phyloP scores from a whole-genome alignment of 306 rosid species.

The Vigna reflexopilosa region DNA sequence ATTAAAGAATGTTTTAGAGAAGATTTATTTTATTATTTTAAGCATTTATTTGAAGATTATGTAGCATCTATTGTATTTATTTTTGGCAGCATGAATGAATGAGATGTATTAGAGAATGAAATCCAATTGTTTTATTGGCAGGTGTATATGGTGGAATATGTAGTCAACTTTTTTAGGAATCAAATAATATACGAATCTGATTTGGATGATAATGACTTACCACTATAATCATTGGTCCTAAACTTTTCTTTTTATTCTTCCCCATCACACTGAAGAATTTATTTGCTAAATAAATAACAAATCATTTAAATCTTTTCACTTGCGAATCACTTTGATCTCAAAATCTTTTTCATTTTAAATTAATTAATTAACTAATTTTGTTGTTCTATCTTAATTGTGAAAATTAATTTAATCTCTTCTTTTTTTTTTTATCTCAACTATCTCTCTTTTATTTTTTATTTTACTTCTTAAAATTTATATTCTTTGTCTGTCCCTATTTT shows the following conservation, averaged over 20 bases:
- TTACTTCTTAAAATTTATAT: no score
- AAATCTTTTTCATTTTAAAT: neutral
- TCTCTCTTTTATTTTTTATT: no score
- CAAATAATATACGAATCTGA: neutral
- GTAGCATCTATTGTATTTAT: no score
- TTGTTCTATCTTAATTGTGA: no score
- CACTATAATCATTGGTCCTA: neutral
- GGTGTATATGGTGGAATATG: no score
- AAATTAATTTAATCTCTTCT: no score
- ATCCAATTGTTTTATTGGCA: neutral
- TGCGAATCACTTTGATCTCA: neutral
- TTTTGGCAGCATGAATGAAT: no score
- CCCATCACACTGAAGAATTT: neutral
- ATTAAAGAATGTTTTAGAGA: neutral
- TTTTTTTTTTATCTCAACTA: no score
- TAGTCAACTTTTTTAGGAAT: neutral
- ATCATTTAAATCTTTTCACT: neutral
- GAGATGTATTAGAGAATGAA: neutral
- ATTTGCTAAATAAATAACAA: neutral
- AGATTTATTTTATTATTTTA: neutral
- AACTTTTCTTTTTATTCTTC: no score
- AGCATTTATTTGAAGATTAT: neutral
- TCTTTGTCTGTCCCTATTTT: no score
- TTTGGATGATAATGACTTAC: conserved; percentile 4
- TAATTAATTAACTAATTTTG: no score